A percentile compares a stretch with the other conserved stretches of the same genome.
Evolutionary conservation across 2,329 filamentous ascomycete species (phyloP).

Genomic region (Xylariaceae sp.): DNA sequence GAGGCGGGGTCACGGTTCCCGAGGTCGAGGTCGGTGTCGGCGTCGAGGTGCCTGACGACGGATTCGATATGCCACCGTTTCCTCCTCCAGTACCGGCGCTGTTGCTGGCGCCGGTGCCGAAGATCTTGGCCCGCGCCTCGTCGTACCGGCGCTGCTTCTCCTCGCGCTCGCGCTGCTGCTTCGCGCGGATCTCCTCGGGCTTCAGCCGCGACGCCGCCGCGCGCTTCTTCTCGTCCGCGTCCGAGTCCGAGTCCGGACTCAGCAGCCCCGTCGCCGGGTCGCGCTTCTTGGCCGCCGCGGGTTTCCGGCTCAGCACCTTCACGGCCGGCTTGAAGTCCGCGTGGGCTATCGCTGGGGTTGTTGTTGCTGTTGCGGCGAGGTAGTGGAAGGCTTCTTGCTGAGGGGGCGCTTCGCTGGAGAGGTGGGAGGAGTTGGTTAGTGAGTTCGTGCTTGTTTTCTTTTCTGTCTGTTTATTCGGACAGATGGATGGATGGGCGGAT

Average conservation of each 20-base stretch:
- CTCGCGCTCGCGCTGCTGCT: conserved; percentile 77
- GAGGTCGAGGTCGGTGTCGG: conserved; percentile 37
- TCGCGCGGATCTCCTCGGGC: conserved; percentile 75
- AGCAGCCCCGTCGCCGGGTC: conserved; percentile 50
- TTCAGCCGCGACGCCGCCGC: conserved; percentile 66
- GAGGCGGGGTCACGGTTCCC: conserved; percentile 64
- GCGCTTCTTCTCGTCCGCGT: conserved; percentile 65
- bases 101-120: conserved; percentile 53
- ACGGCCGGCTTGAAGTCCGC: conserved; percentile 79
- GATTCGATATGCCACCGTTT: conserved; percentile 39
- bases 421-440: conserved; percentile 5
- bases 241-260: conserved; percentile 31
- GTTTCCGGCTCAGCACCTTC: conserved; percentile 84
- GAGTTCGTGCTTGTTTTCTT: too few relatives aligned
- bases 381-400: conserved; percentile 64
- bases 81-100: conserved; percentile 39
- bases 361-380: conserved; percentile 50
- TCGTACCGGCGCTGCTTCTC: conserved; percentile 92
- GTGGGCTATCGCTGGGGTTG: conserved; percentile 49
- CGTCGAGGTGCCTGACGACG: conserved; percentile 60
- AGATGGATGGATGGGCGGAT: too few relatives aligned
- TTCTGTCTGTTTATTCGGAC: background rate
- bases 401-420: conserved; percentile 65
- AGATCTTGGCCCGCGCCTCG: conserved; percentile 84
- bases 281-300: conserved; percentile 43